Percentiles rank a stretch among this genome's conserved stretches.
phyloP scores from a whole-genome alignment of 495 filamentous ascomycete species.

The Penicillium tannophilum region DNA sequence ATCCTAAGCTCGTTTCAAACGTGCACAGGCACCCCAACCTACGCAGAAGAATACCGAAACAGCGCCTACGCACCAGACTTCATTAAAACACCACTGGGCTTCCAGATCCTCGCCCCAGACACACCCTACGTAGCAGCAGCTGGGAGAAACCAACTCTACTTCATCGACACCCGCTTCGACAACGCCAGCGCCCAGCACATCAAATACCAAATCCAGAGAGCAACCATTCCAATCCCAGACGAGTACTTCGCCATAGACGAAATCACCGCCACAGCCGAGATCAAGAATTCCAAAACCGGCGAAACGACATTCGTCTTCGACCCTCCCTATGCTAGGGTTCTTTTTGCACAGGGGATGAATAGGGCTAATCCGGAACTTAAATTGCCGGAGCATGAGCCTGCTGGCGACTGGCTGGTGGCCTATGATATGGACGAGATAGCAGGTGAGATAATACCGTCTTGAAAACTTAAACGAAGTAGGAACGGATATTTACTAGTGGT shows the following conservation, averaged over 20 bases:
- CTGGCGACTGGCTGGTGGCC: conserved; percentile 19
- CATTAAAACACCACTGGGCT: conserved; percentile 15
- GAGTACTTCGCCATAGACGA: conserved; percentile 21
- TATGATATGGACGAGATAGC: conserved; percentile 12
- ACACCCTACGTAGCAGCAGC: conserved; percentile 21
- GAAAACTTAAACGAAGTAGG: background rate
- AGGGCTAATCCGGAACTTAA: conserved; percentile 18
- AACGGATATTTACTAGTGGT: background rate
- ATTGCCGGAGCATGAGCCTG: conserved; percentile 19
- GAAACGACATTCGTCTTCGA: conserved; percentile 23
- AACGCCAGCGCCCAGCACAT: conserved; percentile 19
- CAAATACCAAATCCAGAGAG: conserved; percentile 21
- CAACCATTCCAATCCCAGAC: conserved; percentile 8
- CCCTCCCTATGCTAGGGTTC: conserved; percentile 16
- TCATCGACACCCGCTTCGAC: conserved; percentile 23
- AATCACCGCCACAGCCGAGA: conserved; percentile 13
- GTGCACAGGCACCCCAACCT: conserved; percentile 5
- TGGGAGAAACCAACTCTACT: conserved; percentile 16
- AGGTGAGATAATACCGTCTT: background rate
- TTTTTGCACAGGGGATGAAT: conserved; percentile 20
- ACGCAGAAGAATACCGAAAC: conserved; percentile 16
- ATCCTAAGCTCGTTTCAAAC: conserved; percentile 4
- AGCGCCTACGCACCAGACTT: conserved; percentile 16
- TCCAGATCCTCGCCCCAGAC: conserved; percentile 22
- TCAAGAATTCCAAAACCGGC: conserved; percentile 11